phyloP scores from a whole-genome alignment of 2,329 filamentous ascomycete genomes.

The Botrytis tulipae region DNA sequence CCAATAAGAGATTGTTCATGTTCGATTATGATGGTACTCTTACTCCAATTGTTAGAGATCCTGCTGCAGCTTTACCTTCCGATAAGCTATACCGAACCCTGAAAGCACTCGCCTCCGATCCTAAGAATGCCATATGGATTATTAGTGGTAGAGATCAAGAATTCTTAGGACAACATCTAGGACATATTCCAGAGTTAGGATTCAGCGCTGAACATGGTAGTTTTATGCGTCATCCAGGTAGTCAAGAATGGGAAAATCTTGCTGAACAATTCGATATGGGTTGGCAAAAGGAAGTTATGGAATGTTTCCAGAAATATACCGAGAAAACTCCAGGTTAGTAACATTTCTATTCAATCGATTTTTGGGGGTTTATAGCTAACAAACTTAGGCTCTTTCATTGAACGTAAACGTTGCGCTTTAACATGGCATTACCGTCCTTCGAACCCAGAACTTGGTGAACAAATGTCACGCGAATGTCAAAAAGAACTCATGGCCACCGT shows the following conservation, averaged over 20 bases:
- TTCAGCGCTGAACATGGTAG: conserved; percentile 96
- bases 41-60: conserved; percentile 91
- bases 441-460: conserved; percentile 78
- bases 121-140: conserved; percentile 91
- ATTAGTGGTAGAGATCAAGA: conserved; percentile 92
- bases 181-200: conserved; percentile 85
- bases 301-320: conserved; percentile 84
- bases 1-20: conserved; percentile 86
- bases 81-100: conserved; percentile 78
- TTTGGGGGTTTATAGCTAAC: conserved; percentile 25
- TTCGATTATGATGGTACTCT: conserved; percentile 98
- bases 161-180: conserved; percentile 87
- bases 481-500: conserved; percentile 77
- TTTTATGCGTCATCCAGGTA: conserved; percentile 81
- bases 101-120: conserved; percentile 74
- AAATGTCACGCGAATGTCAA: conserved; percentile 78
- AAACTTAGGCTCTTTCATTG: conserved; percentile 75
- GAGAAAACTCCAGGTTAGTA: conserved; percentile 74
- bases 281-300: conserved; percentile 84
- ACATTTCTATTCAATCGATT: not conserved
- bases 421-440: conserved; percentile 97
- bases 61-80: conserved; percentile 83
- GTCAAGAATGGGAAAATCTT: conserved; percentile 81
- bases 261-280: conserved; percentile 85
- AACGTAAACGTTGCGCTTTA: conserved; percentile 88